A percentile compares a stretch with the other conserved stretches of the same genome.
phyloP scores from a whole-genome alignment of 2,329 filamentous ascomycete genomes.

The Seiridium unicorne region DNA sequence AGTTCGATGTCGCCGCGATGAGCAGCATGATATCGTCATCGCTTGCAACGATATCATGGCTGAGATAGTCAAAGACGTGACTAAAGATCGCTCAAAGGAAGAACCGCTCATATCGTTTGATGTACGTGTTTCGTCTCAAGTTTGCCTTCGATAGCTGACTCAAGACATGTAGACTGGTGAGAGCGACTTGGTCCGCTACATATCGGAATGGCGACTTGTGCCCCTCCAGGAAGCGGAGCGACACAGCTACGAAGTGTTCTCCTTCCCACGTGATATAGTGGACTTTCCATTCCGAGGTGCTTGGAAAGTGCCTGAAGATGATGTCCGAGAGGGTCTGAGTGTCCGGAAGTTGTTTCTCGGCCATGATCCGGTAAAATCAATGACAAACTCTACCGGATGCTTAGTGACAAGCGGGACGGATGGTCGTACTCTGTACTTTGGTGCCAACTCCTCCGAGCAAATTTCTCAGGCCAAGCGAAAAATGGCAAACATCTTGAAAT shows the following conservation, averaged over 20 bases:
- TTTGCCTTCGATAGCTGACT: background rate
- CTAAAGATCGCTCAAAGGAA: background rate
- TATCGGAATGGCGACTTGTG: slow-evolving; percentile 1
- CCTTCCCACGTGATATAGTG: slow-evolving; percentile 7
- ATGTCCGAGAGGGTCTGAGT: background rate
- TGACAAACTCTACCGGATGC: slow-evolving; percentile 5
- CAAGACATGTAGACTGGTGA: background rate
- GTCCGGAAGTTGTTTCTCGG: slow-evolving; percentile 3
- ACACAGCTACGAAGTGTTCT: slow-evolving; percentile 4
- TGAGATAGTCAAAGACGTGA: slow-evolving; percentile 5
- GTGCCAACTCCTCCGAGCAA: background rate
- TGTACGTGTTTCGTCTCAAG: background rate
- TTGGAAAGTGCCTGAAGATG: slow-evolving; percentile 3
- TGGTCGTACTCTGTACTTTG: slow-evolving; percentile 6
- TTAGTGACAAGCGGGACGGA: slow-evolving; percentile 3
- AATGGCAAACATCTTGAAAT: slow-evolving; percentile 6
- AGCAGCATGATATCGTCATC: background rate
- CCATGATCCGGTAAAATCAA: background rate
- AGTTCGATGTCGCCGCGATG: background rate
- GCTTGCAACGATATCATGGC: background rate
- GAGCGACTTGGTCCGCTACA: slow-evolving; percentile 4
- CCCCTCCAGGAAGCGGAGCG: background rate
- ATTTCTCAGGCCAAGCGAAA: slow-evolving; percentile 1
- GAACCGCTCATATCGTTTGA: background rate
- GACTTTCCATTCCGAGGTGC: background rate